Evolutionary conservation across 495 filamentous ascomycete species (phyloP).

Genomic region (Penicillium lividum): DNA sequence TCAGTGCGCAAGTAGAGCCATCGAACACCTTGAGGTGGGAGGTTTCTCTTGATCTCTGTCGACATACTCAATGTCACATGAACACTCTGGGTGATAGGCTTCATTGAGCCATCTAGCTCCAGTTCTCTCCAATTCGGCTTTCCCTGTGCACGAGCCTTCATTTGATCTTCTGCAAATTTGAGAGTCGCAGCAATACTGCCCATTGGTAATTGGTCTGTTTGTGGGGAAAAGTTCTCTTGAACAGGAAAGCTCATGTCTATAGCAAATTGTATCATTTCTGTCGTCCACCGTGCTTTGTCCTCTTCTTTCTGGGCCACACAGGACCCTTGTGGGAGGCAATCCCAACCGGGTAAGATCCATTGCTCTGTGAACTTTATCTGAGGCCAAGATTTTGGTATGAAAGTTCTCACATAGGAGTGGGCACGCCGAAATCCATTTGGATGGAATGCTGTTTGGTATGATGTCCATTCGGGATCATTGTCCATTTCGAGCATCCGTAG

Average conservation of each 20-base stretch:
- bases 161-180: neutral
- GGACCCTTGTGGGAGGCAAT: neutral
- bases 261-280: neutral
- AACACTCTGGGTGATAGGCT: neutral
- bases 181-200: conserved; percentile 3
- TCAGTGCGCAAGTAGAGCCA: neutral
- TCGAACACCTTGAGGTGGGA: neutral
- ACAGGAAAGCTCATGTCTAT: neutral
- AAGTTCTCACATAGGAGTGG: neutral
- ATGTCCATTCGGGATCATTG: conserved; percentile 1
- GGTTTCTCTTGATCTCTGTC: conserved; percentile 1
- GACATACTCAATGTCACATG: neutral
- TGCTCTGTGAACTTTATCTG: neutral
- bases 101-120: neutral
- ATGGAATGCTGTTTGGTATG: conserved; percentile 2
- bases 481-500: neutral
- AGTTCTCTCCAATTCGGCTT: neutral
- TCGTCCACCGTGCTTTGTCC: neutral
- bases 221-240: neutral
- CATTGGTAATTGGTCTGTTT: neutral
- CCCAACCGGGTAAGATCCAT: conserved; percentile 2
- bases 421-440: neutral
- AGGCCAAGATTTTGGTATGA: neutral
- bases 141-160: neutral
- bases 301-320: neutral